Percentiles rank a stretch among this genome's conserved stretches.
phyloP scores from a whole-genome alignment of 2,329 filamentous ascomycete genomes.

The Rhynchosporium graminicola region DNA sequence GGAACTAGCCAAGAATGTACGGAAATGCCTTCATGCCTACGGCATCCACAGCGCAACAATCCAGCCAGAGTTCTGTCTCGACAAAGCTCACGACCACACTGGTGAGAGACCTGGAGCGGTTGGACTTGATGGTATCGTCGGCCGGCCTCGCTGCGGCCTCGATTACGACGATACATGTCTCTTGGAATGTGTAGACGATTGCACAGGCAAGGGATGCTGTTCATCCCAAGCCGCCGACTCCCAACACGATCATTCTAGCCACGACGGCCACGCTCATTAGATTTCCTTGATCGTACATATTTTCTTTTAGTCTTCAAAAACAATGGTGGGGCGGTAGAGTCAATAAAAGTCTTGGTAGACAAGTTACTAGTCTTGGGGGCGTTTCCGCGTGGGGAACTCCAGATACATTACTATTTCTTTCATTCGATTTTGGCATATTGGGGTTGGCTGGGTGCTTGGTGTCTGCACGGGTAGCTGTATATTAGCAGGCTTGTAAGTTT shows the following conservation, averaged over 20 bases:
- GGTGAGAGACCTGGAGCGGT: conserved; percentile 23
- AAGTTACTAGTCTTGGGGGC: not conserved
- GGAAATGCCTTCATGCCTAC: conserved; percentile 88
- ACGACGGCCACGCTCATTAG: conserved; percentile 39
- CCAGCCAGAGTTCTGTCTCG: conserved; percentile 81
- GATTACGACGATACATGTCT: conserved; percentile 38
- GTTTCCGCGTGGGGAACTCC: not conserved
- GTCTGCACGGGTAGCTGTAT: not conserved
- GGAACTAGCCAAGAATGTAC: conserved; percentile 78
- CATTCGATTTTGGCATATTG: not conserved
- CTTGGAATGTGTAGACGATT: conserved; percentile 41
- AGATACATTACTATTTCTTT: not conserved
- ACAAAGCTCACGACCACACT: conserved; percentile 42
- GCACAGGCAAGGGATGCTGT: conserved; percentile 41
- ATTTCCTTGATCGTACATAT: conserved; percentile 26
- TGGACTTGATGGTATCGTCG: conserved; percentile 35
- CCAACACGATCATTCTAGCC: conserved; percentile 35
- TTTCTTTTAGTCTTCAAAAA: conserved; percentile 10
- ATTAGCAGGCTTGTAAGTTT: conserved; percentile 13
- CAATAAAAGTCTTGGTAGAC: not conserved
- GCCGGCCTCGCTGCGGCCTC: conserved; percentile 33
- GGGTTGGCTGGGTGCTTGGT: not conserved
- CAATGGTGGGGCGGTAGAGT: not conserved
- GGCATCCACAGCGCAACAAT: conserved; percentile 98
- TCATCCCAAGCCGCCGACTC: conserved; percentile 28